These are phyloP conservation scores for Debaryomyces maramus DNA, from an alignment of 805 yeast species.

Conservation along the genomic window DNA sequence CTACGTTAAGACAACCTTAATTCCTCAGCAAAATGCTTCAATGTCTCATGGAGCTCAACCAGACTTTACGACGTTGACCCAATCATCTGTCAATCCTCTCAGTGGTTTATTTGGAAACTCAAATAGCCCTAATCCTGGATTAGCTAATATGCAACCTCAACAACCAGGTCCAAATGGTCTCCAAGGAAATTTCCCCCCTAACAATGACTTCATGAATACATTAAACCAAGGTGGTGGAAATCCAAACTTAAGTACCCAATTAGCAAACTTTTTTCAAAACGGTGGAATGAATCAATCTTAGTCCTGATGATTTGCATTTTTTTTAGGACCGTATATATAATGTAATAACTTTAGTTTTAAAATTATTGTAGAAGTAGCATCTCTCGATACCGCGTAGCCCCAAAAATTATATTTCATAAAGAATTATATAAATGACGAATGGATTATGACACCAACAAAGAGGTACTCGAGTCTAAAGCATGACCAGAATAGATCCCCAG, in stretches of 20 bases:
- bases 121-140: slow-evolving; percentile 12
- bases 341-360: no score
- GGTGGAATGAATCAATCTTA: slow-evolving; percentile 13
- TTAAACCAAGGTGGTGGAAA: slow-evolving; percentile 20
- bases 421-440: no score
- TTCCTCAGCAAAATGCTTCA: slow-evolving; percentile 18
- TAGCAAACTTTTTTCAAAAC: slow-evolving; percentile 38
- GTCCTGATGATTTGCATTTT: not conserved
- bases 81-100: slow-evolving; percentile 45
- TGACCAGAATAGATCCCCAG: not conserved
- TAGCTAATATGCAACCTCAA: slow-evolving; percentile 5
- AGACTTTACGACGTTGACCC: slow-evolving; percentile 33
- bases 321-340: no score
- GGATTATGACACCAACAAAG: not conserved
- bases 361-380: not conserved
- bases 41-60: slow-evolving; percentile 40
- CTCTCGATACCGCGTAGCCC: not conserved
- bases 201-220: slow-evolving; percentile 15
- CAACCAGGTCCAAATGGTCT: slow-evolving; percentile 14
- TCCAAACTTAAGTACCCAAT: slow-evolving; percentile 38
- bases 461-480: not conserved
- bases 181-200: slow-evolving; percentile 10
- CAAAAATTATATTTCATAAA: not conserved
- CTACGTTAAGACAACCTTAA: slow-evolving; percentile 35
- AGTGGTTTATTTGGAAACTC: slow-evolving; percentile 43